Base-by-base conservation (phyloP, 805 yeast genomes). In the Metschnikowia peoriensis region DNA sequence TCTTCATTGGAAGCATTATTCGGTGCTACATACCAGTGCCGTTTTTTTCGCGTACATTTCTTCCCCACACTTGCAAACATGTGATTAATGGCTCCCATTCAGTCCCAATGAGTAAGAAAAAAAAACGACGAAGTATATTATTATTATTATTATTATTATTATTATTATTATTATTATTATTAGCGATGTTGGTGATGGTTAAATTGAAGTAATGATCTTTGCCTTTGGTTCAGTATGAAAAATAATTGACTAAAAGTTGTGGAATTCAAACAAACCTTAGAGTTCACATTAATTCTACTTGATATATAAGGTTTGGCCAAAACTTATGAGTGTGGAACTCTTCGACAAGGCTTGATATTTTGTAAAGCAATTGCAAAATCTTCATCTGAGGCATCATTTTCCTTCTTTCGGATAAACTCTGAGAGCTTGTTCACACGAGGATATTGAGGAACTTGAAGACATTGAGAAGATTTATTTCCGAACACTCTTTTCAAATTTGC, bases 401-500 rank as follows among this genome's bases (percentile, higher is more conserved):
- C 34, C 16, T 29, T 38, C 16, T 46, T 38, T 34, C 49, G 38
- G 16, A 53, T 48, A 28, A 14, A 38, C 2, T 55, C 59, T 4
- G 55, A 35, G 10, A 53, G 40, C 16, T 46, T 51, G 49, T 47
- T 56, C 7, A 38, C 46, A 12, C 60, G 59, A 8, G 52, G 41
- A 44, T 67, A 67, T 44, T 61, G 62, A 6, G 67, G 71, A 16
- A 63, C 52, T 38, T 51, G 45, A 41, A 57, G 53, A 14, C 52
- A 54, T 28, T 44, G 46, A 6, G 50, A 29, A 8, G 59, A 46
- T 17, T 44, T 52, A 29, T 50, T 55, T 15, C 64, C 56, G 41
- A 63, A 66, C 41, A 58, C 46, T 39, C 69, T 56, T 47, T 65
- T 63, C 44, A 67, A 58, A 44, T 56, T 61, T 1, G 61, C 60